These are phyloP conservation scores for Panaeolus cyanescens DNA, from an alignment of 768 basidiomycete genomes.

Conservation along the genomic window DNA sequence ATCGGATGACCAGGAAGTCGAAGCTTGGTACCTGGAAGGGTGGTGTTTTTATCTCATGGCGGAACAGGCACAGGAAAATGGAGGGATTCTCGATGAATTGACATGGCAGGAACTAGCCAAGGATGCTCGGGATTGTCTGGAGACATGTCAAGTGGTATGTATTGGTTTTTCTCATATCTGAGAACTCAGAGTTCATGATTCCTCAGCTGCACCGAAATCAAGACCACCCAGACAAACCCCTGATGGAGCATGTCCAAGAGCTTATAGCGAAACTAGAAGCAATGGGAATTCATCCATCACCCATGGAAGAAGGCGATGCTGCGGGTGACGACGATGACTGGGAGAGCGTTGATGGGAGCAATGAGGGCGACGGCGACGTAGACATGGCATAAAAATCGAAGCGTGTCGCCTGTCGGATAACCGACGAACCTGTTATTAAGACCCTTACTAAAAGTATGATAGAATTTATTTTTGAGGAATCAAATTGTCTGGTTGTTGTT, in stretches of 20 bases:
- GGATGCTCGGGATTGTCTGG: constrained; percentile 79
- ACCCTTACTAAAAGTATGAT: constrained; percentile 32
- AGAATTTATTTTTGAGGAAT: constrained; percentile 13
- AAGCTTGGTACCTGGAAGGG: constrained; percentile 93
- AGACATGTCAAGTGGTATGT: constrained; percentile 78
- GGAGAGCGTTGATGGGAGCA: constrained; percentile 64
- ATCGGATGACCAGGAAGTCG: constrained; percentile 82
- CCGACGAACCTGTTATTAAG: not conserved
- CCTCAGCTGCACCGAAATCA: constrained; percentile 69
- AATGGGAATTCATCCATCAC: constrained; percentile 65
- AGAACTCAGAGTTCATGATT: constrained; percentile 4
- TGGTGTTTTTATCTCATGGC: constrained; percentile 91
- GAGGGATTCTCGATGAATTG: constrained; percentile 50
- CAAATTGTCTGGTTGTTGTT: not conserved
- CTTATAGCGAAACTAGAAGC: constrained; percentile 68
- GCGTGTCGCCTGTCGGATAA: constrained; percentile 4
- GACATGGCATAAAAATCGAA: constrained; percentile 49
- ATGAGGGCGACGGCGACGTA: constrained; percentile 57
- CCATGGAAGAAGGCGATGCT: constrained; percentile 56
- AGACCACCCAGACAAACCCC: constrained; percentile 72
- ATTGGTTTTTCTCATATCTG: constrained; percentile 1
- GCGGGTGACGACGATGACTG: constrained; percentile 61
- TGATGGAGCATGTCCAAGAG: constrained; percentile 77
- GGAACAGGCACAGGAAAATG: constrained; percentile 64
- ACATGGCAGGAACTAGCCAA: constrained; percentile 78